Evolutionary conservation across 495 filamentous ascomycete genomes (phyloP).

Genomic region (Penicillium atrosanguineum): DNA sequence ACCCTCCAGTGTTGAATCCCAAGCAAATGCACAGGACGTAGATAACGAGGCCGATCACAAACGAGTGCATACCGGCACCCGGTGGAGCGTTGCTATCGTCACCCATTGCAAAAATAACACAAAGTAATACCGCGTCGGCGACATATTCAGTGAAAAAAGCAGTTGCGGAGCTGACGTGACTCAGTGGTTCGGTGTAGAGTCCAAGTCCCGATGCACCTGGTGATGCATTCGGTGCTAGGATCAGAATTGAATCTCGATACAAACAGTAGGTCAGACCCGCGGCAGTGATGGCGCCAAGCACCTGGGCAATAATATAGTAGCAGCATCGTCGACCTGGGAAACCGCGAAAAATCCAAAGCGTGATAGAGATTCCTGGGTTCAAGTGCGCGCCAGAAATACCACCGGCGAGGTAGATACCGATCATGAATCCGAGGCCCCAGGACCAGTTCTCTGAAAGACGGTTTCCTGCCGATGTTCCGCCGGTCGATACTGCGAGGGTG

Average conservation of each 20-base stretch:
- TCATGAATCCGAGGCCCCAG: slow-evolving; percentile 22
- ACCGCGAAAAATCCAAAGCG: slow-evolving; percentile 15
- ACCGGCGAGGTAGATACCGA: slow-evolving; percentile 17
- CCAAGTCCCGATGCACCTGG: slow-evolving; percentile 36
- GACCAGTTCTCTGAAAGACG: slow-evolving; percentile 9
- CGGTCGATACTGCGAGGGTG: slow-evolving; percentile 14
- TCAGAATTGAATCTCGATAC: slow-evolving; percentile 15
- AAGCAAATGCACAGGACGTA: slow-evolving; percentile 16
- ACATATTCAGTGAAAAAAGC: slow-evolving; percentile 39
- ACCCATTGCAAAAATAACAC: slow-evolving; percentile 22
- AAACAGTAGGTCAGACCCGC: slow-evolving; percentile 16
- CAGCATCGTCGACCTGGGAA: slow-evolving; percentile 15
- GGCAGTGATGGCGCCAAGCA: slow-evolving; percentile 14
- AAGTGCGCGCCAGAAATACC: slow-evolving; percentile 19
- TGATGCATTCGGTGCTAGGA: slow-evolving; percentile 1
- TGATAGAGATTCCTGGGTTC: slow-evolving; percentile 16
- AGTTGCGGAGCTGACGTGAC: slow-evolving; percentile 44
- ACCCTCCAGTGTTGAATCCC: slow-evolving; percentile 26
- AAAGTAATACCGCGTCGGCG: slow-evolving; percentile 18
- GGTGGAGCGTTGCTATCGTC: slow-evolving; percentile 24
- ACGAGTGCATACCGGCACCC: slow-evolving; percentile 26
- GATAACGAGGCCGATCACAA: slow-evolving; percentile 20
- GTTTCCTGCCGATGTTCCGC: slow-evolving; percentile 5
- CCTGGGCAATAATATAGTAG: slow-evolving; percentile 13
- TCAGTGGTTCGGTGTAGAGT: slow-evolving; percentile 52